phyloP scores from a whole-genome alignment of 208 protist genomes.

The Porcisia deanei region DNA sequence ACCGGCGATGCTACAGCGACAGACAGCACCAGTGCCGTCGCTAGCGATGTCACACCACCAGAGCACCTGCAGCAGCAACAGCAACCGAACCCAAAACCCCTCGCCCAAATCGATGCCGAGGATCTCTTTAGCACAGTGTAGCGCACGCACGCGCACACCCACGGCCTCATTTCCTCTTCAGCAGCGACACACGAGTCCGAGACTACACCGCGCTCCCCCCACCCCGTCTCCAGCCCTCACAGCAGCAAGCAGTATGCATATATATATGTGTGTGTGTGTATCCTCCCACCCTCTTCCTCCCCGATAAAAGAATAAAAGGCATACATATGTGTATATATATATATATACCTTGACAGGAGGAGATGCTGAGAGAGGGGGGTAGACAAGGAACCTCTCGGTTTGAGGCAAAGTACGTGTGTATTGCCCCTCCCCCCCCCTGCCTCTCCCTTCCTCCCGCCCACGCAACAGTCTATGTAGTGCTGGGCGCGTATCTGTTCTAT shows the following conservation, averaged over 20 bases:
- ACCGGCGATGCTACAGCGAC: neutral
- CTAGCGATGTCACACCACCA: neutral
- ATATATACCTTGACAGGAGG: no score
- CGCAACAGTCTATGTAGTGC: neutral
- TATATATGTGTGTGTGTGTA: neutral
- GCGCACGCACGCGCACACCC: neutral
- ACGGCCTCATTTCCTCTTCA: no score
- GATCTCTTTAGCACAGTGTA: conserved; percentile 14
- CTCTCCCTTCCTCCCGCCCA: neutral
- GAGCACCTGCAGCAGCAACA: neutral
- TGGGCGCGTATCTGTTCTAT: neutral
- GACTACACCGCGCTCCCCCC: no score
- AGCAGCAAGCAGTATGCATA: neutral
- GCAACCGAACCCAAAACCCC: neutral
- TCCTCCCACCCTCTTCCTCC: neutral
- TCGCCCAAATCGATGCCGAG: conserved; percentile 7
- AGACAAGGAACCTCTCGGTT: no score
- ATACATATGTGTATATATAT: no score
- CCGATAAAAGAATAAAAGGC: no score
- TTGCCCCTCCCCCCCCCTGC: no score
- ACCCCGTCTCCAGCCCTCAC: no score
- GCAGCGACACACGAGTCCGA: no score
- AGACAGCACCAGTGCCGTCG: neutral
- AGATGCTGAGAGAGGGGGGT: no score
- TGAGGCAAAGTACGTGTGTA: no score